Base-by-base conservation (phyloP, 495 filamentous ascomycete species). In the Schizothecium vesticola region DNA sequence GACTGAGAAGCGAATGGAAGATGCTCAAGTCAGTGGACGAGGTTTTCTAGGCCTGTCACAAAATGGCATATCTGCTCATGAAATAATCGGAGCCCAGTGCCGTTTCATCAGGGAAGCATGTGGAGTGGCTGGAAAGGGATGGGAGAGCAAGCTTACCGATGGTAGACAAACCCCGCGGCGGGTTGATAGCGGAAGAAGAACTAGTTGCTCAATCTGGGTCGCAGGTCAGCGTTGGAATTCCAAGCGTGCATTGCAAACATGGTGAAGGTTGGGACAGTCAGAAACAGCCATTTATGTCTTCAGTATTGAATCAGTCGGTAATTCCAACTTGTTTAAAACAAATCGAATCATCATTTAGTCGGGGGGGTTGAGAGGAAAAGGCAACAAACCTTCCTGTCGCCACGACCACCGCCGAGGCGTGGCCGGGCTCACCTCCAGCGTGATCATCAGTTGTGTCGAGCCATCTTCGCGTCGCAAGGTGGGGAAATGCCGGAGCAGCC, bases 11-110 rank as follows among this genome's bases (percentile, higher is more conserved):
- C 61, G 24, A 26, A 36, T 55, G 11, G 16, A 63, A 28, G 3
- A 63, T 60, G 67, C 24, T 63, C 43, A 61, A 73, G 85, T 98
- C 95, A 99, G 95, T 93, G 91, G 94, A 92, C 93, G 87, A 97
- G 94, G 95, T 97, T 99, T 99, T 97, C 94, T 97, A 97, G 92
- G 95, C 94, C 94, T 96, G 92, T 92, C 94, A 78, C 92, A 92
- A 92, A 74, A 87, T 86, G 93, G 92, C 92, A 83, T 95, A 82
- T 97, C 92, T 88, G 80, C 83, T 93, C 91, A 93, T 84, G 77
- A 80, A 69, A 78, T 74, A 76, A 83, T 98, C 94, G 92, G 94
- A 97, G 95, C 96, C 95, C 95, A 99, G 95, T 99, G 95, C 94
- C 94, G 86, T 85, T 92, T 96, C 94, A 97, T 99, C 94, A 92